Conservation (phyloP, 1,139 yeast genomes). For the Taphrina pruni region DNA sequence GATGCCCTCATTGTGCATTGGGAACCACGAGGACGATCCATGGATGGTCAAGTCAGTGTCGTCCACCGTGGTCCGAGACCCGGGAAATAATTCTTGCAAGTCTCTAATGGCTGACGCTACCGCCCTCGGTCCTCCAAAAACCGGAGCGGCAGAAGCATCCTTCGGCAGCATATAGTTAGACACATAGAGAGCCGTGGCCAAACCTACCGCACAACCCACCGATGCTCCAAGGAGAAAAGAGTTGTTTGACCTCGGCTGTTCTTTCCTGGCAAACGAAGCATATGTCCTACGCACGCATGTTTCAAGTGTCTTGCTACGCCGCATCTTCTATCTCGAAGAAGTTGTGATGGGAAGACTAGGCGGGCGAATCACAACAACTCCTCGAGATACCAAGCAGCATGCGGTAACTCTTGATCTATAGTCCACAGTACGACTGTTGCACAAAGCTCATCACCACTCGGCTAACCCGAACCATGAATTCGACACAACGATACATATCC, state of each 20-base stretch:
- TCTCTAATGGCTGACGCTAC: constrained; percentile 57
- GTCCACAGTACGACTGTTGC: too few relatives aligned
- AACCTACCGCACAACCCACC: constrained; percentile 12
- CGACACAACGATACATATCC: too few relatives aligned
- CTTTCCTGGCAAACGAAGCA: constrained; percentile 7
- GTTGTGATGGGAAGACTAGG: too few relatives aligned
- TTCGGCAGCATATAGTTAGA: constrained; percentile 11
- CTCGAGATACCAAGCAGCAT: too few relatives aligned
- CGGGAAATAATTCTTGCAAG: constrained; percentile 50
- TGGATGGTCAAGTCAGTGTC: constrained; percentile 20
- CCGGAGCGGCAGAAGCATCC: constrained; percentile 11
- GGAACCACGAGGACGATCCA: constrained; percentile 34
- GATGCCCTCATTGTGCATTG: constrained; percentile 31
- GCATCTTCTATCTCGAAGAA: background rate
- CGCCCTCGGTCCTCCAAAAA: constrained; percentile 57
- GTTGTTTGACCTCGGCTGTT: constrained; percentile 7
- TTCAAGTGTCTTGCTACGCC: background rate
- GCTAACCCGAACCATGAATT: background rate
- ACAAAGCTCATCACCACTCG: background rate
- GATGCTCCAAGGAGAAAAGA: constrained; percentile 21
- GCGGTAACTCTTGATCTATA: too few relatives aligned
- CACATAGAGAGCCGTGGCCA: constrained; percentile 21
- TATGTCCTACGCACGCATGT: background rate
- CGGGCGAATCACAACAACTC: too few relatives aligned
- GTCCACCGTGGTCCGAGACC: constrained; percentile 9